A percentile compares a stretch with the other conserved stretches of the same genome.
These are phyloP conservation scores for Entomortierella parvispora DNA, from an alignment of 192 early-diverging fungal species.

Conservation along the genomic window DNA sequence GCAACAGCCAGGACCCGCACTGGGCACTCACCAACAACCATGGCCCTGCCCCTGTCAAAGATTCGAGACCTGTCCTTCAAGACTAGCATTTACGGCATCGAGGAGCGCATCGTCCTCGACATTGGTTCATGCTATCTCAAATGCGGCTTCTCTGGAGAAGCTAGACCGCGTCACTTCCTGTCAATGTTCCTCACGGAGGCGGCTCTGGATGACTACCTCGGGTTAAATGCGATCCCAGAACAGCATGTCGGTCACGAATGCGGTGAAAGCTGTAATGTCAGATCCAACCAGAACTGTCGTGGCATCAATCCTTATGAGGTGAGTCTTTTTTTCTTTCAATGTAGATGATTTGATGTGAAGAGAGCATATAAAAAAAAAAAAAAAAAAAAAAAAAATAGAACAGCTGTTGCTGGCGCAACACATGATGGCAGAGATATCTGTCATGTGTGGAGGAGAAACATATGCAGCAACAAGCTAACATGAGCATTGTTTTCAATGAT, in stretches of 20 bases:
- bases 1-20: no score
- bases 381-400: no score
- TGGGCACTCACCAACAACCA: background rate
- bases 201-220: conserved; percentile 51
- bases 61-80: conserved; percentile 49
- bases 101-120: conserved; percentile 90
- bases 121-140: conserved; percentile 84
- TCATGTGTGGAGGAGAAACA: background rate
- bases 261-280: conserved; percentile 41
- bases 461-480: background rate
- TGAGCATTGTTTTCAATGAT: conserved; percentile 8
- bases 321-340: conserved; percentile 1
- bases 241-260: conserved; percentile 56
- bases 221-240: conserved; percentile 48
- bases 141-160: conserved; percentile 88
- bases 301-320: conserved; percentile 37
- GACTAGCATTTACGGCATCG: conserved; percentile 75
- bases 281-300: conserved; percentile 19
- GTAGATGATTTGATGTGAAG: no score
- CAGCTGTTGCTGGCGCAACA: no score
- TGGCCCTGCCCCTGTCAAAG: conserved; percentile 43
- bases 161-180: conserved; percentile 73
- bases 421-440: no score
- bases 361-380: no score
- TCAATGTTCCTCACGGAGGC: conserved; percentile 62